Evolutionary conservation across 2,329 filamentous ascomycete genomes (phyloP), one percentile per base, ranked within the genome.

Genomic region (Paracoccidioides lutzii): DNA sequence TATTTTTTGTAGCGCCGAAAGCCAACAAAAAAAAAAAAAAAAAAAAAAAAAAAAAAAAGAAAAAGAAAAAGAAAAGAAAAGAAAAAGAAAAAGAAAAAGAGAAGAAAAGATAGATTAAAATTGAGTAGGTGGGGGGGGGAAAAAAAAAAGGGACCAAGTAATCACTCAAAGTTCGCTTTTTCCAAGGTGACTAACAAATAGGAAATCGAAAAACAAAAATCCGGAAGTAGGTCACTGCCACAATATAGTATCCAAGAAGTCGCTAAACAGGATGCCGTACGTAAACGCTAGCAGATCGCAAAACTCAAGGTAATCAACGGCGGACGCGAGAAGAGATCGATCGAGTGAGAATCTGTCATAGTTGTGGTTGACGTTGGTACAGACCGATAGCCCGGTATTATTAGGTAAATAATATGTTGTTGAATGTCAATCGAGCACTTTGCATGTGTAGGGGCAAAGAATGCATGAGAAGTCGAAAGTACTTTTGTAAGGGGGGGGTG

Each of bases 1-100:
- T 56, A 51, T 55, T 52, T 56, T 49, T 55, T 42, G 15, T 10
- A 56, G 52, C 54, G 54, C 54, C 54, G 50, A 14, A 53, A 53
- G 12, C 48, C 33, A 43, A 52, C 35, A n/a, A 40, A 38, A 37
- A 37, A 14, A 28, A 46, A 9, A 48, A 38, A 35, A 4, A 41
- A 33, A 37, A 57, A n/a, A 30, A 38, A 55, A n/a, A 12, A 38
- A 3, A 38, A 7, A 7, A 38, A n/a, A 46, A 44, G 28, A 44
- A 33, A 44, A 44, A n/a, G 37, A 52, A n/a, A 7, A 41, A 51
- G 37, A 53, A 22, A 33, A 12, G 33, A 12, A 38, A 3, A 38
- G 2, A 7, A 38, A n/a, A 46, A 44, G 28, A 44, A 33, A 44
- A 44, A n/a, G 37, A 52, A n/a, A 7, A 41, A 51, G 37, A 53